Conservation (phyloP, 2,329 filamentous ascomycete genomes). For the Xylariales sp. region DNA sequence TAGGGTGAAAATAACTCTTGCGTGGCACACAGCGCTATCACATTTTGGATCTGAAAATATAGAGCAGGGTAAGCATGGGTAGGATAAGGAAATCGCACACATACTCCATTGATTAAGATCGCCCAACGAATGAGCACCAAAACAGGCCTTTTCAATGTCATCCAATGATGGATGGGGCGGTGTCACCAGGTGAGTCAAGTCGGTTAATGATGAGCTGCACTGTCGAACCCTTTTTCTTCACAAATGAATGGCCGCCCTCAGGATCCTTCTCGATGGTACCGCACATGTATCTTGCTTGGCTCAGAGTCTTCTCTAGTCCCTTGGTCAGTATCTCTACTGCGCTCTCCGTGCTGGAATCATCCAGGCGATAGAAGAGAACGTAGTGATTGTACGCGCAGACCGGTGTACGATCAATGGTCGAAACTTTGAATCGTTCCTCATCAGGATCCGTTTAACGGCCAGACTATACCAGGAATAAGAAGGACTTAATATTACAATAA, state of each 20-base stretch:
- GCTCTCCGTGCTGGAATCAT: neutral
- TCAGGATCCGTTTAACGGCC: slow-evolving; percentile 3
- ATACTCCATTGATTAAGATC: slow-evolving; percentile 17
- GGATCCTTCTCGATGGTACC: slow-evolving; percentile 35
- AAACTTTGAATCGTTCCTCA: slow-evolving; percentile 6
- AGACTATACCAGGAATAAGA: no score
- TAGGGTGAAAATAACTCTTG: no score
- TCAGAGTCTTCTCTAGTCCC: slow-evolving; percentile 26
- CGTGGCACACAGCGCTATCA: no score
- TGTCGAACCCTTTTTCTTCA: slow-evolving; percentile 28
- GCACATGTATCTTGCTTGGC: slow-evolving; percentile 31
- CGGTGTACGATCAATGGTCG: slow-evolving; percentile 1
- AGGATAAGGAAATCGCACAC: no score
- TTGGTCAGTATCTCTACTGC: slow-evolving; percentile 15
- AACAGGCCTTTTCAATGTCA: slow-evolving; percentile 31
- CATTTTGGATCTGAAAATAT: no score
- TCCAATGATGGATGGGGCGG: slow-evolving; percentile 27
- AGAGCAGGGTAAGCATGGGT: no score
- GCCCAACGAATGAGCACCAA: slow-evolving; percentile 25
- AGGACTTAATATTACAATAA: no score
- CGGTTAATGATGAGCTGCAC: slow-evolving; percentile 30
- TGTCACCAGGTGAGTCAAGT: slow-evolving; percentile 28
- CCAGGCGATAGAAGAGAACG: slow-evolving; percentile 9
- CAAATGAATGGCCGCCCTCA: slow-evolving; percentile 29
- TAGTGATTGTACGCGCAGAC: slow-evolving; percentile 9